Conservation (phyloP, 768 basidiomycete species). For the Tremella fuciformis region DNA sequence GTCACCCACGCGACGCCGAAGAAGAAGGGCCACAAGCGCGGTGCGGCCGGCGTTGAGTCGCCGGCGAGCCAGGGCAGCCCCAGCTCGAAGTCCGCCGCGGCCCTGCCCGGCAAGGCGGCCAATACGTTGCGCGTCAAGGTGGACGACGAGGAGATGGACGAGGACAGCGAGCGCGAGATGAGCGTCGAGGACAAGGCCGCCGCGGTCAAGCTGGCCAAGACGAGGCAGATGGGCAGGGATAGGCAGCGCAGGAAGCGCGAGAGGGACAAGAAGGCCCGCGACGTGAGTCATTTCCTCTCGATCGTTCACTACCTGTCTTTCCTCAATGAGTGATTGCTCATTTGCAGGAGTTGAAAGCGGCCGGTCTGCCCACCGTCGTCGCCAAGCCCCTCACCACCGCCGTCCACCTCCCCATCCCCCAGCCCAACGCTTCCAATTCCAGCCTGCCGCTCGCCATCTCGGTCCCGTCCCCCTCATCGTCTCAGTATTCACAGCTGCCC, state of each 20-base stretch:
- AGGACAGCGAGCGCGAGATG: conserved; percentile 24
- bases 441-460: conserved; percentile 10
- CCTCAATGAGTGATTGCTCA: neutral
- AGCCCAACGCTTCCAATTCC: conserved; percentile 8
- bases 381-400: conserved; percentile 15
- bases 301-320: neutral
- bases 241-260: conserved; percentile 42
- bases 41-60: neutral
- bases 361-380: neutral
- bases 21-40: conserved; percentile 1
- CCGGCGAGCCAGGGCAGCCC: neutral
- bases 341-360: conserved; percentile 9
- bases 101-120: neutral
- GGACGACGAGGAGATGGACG: conserved; percentile 23
- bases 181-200: conserved; percentile 3
- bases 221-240: conserved; percentile 39
- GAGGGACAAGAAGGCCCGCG: conserved; percentile 33
- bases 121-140: neutral
- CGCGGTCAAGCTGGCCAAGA: conserved; percentile 26
- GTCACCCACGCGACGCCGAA: conserved; percentile 24
- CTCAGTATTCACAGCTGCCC: conserved; percentile 28
- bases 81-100: neutral
- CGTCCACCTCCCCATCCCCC: conserved; percentile 21
- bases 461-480: conserved; percentile 24
- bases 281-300: conserved; percentile 18